Conservation (phyloP, 2,329 filamentous ascomycete genomes). For the Drechslera avenae region DNA sequence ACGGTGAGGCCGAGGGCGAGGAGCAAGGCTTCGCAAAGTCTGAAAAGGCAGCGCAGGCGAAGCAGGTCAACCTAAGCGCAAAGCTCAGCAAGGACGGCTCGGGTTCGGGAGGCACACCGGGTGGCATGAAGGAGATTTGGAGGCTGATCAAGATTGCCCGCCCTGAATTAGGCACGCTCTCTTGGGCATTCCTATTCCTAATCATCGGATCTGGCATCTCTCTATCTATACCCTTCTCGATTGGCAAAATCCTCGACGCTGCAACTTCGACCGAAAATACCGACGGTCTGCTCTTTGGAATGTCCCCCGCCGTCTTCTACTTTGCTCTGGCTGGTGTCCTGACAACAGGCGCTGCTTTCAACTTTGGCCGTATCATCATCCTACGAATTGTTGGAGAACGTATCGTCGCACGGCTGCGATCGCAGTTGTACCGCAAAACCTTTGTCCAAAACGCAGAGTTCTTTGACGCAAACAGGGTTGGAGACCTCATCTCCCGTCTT, state of each 20-base stretch:
- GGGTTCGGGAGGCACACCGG: slow-evolving; percentile 51
- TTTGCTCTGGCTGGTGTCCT: slow-evolving; percentile 74
- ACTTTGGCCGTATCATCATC: slow-evolving; percentile 92
- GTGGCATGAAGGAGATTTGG: slow-evolving; percentile 75
- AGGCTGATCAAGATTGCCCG: slow-evolving; percentile 86
- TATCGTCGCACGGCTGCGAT: slow-evolving; percentile 87
- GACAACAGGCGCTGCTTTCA: slow-evolving; percentile 82
- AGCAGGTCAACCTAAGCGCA: slow-evolving; percentile 87
- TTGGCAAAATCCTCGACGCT: slow-evolving; percentile 92
- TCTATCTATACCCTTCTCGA: slow-evolving; percentile 95
- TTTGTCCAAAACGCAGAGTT: slow-evolving; percentile 99
- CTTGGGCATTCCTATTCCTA: slow-evolving; percentile 81
- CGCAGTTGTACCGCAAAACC: slow-evolving; percentile 86
- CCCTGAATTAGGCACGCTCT: slow-evolving; percentile 80
- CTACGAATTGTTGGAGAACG: slow-evolving; percentile 93
- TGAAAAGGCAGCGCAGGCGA: slow-evolving; percentile 83
- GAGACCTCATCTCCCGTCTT: slow-evolving; percentile 92
- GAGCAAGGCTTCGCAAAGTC: slow-evolving; percentile 71
- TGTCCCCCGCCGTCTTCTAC: slow-evolving; percentile 89
- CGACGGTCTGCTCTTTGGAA: slow-evolving; percentile 75
- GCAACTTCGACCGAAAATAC: slow-evolving; percentile 73
- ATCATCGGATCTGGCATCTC: slow-evolving; percentile 90
- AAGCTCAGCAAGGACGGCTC: slow-evolving; percentile 81
- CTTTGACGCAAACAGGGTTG: slow-evolving; percentile 96
- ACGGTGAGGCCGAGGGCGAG: slow-evolving; percentile 59